Evolutionary conservation across 176 grass and related monocot genomes (phyloP).

Genomic region (Panicum miliaceum): DNA sequence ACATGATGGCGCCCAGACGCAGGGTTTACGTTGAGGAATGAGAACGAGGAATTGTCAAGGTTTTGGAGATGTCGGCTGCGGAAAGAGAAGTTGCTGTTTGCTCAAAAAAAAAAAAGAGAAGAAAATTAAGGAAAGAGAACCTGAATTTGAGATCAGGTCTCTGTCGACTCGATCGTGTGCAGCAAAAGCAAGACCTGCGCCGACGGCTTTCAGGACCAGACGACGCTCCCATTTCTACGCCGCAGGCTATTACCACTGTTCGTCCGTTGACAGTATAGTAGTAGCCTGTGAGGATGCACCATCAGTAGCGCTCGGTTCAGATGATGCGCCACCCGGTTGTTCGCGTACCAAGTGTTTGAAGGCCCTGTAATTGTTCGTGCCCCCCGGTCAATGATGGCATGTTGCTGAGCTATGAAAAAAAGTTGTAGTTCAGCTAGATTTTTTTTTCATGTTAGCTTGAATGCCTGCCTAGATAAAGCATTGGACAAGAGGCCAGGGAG

Average conservation of each 20-base stretch:
- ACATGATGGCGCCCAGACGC: no score
- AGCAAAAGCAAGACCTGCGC: not conserved
- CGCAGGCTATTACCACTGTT: not conserved
- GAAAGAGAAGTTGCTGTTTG: not conserved
- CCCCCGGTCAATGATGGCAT: not conserved
- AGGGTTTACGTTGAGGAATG: no score
- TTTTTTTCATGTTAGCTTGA: no score
- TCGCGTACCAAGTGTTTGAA: not conserved
- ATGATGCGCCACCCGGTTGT: constrained; percentile 6
- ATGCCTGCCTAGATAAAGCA: not conserved
- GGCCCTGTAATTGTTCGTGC: not conserved
- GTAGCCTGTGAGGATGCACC: not conserved
- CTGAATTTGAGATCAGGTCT: not conserved
- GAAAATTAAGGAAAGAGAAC: no score
- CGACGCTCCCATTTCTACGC: not conserved
- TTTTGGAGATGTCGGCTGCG: not conserved
- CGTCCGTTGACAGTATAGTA: not conserved
- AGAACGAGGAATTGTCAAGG: no score
- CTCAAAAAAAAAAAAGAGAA: no score
- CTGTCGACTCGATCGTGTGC: not conserved
- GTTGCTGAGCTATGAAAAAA: no score
- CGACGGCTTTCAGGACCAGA: not conserved
- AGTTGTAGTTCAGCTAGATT: no score
- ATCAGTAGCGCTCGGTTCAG: not conserved
- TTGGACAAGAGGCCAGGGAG: not conserved